These are phyloP conservation scores for Mollisia scopiformis DNA, from an alignment of 2,329 filamentous ascomycete genomes.

Conservation along the genomic window DNA sequence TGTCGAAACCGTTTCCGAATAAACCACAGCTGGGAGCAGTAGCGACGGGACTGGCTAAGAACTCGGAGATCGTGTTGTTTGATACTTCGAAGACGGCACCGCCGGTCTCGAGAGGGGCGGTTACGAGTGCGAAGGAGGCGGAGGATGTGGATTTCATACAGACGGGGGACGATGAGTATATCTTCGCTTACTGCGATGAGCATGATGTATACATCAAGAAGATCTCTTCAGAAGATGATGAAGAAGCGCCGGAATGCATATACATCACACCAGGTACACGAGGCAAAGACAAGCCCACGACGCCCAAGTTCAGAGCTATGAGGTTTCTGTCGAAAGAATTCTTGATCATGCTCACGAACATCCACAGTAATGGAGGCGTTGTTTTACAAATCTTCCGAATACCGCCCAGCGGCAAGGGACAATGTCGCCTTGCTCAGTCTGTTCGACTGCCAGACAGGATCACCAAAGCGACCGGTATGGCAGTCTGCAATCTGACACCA, in stretches of 20 bases:
- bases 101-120: constrained; percentile 50
- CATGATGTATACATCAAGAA: constrained; percentile 67
- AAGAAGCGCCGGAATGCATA: constrained; percentile 52
- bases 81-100: constrained; percentile 58
- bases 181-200: constrained; percentile 79
- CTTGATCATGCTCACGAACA: constrained; percentile 59
- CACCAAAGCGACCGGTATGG: constrained; percentile 76
- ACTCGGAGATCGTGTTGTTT: constrained; percentile 81
- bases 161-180: constrained; percentile 63
- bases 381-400: constrained; percentile 58
- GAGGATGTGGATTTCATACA: constrained; percentile 73
- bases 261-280: constrained; percentile 57
- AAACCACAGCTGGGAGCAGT: constrained; percentile 72
- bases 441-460: constrained; percentile 67
- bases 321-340: constrained; percentile 63
- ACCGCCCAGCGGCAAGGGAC: constrained; percentile 32
- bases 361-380: constrained; percentile 60
- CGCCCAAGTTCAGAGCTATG: constrained; percentile 59
- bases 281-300: constrained; percentile 44
- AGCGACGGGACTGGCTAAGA: constrained; percentile 75
- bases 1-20: constrained; percentile 53
- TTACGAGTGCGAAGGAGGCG: constrained; percentile 59
- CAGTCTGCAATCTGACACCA: constrained; percentile 70
- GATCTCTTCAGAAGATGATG: constrained; percentile 39
- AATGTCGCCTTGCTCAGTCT: constrained; percentile 54